A percentile compares a stretch with the other conserved stretches of the same genome.
Conservation (phyloP, 2,329 filamentous ascomycete species). For the Fusarium citri region DNA sequence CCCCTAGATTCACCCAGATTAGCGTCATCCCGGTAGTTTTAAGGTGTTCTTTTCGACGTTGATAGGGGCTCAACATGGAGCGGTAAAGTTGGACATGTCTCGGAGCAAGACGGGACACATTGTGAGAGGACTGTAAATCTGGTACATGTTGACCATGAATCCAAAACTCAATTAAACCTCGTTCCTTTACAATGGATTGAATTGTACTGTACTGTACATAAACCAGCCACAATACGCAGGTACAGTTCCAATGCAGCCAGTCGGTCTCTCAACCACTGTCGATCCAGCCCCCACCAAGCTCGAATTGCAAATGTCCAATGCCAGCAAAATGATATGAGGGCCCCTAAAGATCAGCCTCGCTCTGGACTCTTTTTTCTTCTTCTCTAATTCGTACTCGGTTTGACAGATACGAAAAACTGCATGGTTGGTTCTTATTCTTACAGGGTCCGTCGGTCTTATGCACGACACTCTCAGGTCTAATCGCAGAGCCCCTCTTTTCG, state of each 20-base stretch:
- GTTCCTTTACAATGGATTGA: not conserved
- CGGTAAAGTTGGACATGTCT: constrained; percentile 22
- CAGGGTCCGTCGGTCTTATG: constrained; percentile 16
- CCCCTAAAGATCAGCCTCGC: constrained; percentile 1
- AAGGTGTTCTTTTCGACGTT: constrained; percentile 26
- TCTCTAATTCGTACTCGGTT: constrained; percentile 28
- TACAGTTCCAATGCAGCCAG: constrained; percentile 28
- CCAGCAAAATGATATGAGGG: constrained; percentile 1
- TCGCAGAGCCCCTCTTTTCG: constrained; percentile 15
- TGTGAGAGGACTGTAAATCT: not conserved
- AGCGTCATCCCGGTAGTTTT: constrained; percentile 31
- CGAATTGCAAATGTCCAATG: constrained; percentile 10
- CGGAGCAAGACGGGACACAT: constrained; percentile 1
- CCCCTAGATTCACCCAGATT: constrained; percentile 22
- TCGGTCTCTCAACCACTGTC: constrained; percentile 17
- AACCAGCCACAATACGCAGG: constrained; percentile 35
- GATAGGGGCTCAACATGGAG: constrained; percentile 21
- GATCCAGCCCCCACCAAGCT: constrained; percentile 36
- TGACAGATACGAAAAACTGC: constrained; percentile 4
- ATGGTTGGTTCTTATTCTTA: not conserved
- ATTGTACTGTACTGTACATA: constrained; percentile 1
- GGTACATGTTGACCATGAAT: not conserved
- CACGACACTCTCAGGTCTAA: constrained; percentile 25
- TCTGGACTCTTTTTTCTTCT: not conserved
- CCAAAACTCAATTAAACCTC: not conserved